Conservation (phyloP, 108 stramenopile species). For the Pseudonitzschia multistriata region DNA sequence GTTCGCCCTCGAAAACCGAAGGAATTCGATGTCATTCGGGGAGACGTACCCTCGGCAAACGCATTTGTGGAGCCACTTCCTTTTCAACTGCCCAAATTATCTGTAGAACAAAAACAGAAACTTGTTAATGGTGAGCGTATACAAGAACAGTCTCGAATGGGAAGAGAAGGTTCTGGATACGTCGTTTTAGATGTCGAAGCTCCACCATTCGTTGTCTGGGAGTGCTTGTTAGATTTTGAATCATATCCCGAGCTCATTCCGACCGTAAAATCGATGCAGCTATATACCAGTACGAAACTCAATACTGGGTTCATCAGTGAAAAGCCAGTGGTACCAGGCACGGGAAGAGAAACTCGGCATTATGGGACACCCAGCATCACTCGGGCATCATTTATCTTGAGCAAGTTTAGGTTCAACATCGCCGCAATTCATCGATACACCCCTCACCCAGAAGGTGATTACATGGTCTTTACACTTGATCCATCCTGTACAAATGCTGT, state of each 20-base stretch:
- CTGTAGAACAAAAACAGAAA: conserved; percentile 42
- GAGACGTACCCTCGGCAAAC: conserved; percentile 49
- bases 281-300: conserved; percentile 78
- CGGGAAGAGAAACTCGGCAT: conserved; percentile 62
- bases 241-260: conserved; percentile 79
- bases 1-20: conserved; percentile 19
- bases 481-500: conserved; percentile 78
- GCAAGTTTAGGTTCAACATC: conserved; percentile 84
- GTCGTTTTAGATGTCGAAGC: conserved; percentile 83
- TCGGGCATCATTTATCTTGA: conserved; percentile 70
- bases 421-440: conserved; percentile 84
- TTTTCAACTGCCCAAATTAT: conserved; percentile 65
- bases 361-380: conserved; percentile 77
- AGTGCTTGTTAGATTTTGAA: conserved; percentile 84
- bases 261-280: conserved; percentile 74
- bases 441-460: conserved; percentile 79
- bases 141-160: conserved; percentile 83
- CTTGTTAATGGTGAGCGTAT: conserved; percentile 64
- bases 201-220: conserved; percentile 80
- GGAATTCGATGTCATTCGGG: conserved; percentile 49
- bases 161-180: conserved; percentile 80
- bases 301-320: conserved; percentile 64
- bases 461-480: conserved; percentile 86
- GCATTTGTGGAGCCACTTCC: conserved; percentile 53
- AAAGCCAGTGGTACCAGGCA: conserved; percentile 61